Percentiles rank a stretch among this genome's conserved stretches.
Evolutionary conservation across 1,139 yeast species (phyloP).

Genomic region (Arxiozyma slooffiae): DNA sequence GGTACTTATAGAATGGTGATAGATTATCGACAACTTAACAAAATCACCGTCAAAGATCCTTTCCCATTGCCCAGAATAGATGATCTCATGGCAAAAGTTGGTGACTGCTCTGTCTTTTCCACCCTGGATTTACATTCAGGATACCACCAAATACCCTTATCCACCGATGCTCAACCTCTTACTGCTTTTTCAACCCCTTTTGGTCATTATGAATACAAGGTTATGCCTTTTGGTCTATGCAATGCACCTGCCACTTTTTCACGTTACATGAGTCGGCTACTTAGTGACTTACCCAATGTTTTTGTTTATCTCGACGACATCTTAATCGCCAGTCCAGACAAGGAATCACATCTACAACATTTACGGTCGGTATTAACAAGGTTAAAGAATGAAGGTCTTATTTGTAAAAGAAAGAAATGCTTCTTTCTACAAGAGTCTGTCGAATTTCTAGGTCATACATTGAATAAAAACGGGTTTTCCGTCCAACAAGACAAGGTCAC

Average conservation of each 20-base stretch:
- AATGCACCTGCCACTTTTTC: constrained; percentile 9
- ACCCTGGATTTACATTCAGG: constrained; percentile 12
- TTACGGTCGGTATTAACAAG: background rate
- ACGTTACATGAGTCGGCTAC: constrained; percentile 11
- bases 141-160: constrained; percentile 14
- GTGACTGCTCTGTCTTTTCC: constrained; percentile 7
- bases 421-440: background rate
- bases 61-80: constrained; percentile 24
- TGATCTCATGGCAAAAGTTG: constrained; percentile 9
- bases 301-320: constrained; percentile 27
- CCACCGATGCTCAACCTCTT: constrained; percentile 2
- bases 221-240: constrained; percentile 13
- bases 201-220: constrained; percentile 13
- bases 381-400: background rate
- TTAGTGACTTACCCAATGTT: constrained; percentile 12
- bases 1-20: constrained; percentile 18
- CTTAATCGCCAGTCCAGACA: constrained; percentile 10
- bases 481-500: background rate
- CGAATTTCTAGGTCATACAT: background rate
- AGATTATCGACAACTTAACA: constrained; percentile 23
- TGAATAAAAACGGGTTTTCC: no score
- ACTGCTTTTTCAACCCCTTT: constrained; percentile 12
- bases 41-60: constrained; percentile 17
- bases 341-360: background rate
- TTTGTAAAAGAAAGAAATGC: background rate